Evolutionary conservation across 1,284 basidiomycete species (phyloP).

Genomic region (Mycena citricolor): DNA sequence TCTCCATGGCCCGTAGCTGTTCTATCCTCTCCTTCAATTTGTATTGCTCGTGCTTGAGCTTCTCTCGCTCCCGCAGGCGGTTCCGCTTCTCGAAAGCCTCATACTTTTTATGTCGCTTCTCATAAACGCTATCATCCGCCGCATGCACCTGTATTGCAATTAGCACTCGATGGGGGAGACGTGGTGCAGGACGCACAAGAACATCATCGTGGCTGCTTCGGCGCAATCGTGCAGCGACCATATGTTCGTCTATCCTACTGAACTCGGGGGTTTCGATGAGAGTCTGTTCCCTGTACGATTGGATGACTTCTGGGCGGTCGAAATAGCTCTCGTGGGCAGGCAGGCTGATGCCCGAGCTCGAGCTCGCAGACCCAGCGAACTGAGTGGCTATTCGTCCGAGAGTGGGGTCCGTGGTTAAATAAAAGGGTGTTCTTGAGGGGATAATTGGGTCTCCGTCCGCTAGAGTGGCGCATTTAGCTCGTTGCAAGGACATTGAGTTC

Average conservation of each 20-base stretch:
- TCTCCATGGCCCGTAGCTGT: slow-evolving; percentile 74
- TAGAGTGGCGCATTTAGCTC: slow-evolving; percentile 35
- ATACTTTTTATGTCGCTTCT: slow-evolving; percentile 81
- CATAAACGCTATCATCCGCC: slow-evolving; percentile 83
- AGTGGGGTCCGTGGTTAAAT: slow-evolving; percentile 67
- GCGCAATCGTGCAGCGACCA: slow-evolving; percentile 66
- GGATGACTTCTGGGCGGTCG: slow-evolving; percentile 72
- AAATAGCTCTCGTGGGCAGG: slow-evolving; percentile 72
- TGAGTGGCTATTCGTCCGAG: slow-evolving; percentile 41
- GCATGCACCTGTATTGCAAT: too few species aligned
- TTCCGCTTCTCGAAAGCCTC: slow-evolving; percentile 85
- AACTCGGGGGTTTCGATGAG: slow-evolving; percentile 75
- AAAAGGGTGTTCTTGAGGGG: slow-evolving; percentile 60
- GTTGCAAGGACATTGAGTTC: slow-evolving; percentile 18
- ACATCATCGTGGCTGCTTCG: slow-evolving; percentile 66
- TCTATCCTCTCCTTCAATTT: slow-evolving; percentile 89
- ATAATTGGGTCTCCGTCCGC: slow-evolving; percentile 69
- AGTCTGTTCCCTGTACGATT: slow-evolving; percentile 63
- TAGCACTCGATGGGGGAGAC: too few species aligned
- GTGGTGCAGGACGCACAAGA: too few species aligned
- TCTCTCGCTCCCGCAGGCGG: slow-evolving; percentile 85
- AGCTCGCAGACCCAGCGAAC: slow-evolving; percentile 34
- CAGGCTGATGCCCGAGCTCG: slow-evolving; percentile 45
- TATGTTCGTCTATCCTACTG: slow-evolving; percentile 54
- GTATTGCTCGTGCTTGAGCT: slow-evolving; percentile 87